Conservation (phyloP, 345 rosid genomes). For the Populus nigra region DNA sequence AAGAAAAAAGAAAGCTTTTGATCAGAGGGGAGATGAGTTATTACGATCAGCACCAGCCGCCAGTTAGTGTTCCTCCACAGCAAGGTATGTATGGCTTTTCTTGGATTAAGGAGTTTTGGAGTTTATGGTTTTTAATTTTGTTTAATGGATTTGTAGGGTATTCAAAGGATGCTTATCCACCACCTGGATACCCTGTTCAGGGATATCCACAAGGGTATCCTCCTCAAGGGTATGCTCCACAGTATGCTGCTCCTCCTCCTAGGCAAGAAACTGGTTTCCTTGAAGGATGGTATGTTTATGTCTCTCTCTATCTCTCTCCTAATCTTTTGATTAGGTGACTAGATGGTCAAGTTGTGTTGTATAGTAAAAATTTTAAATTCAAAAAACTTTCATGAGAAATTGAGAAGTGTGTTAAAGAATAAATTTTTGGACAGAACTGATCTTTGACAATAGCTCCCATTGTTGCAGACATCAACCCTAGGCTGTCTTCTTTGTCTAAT, state of each 20-base stretch:
- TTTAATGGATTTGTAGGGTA: slow-evolving; percentile 26
- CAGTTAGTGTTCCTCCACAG: slow-evolving; percentile 68
- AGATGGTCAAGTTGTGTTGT: too few species aligned
- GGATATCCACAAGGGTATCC: slow-evolving; percentile 27
- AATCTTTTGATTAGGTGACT: too few species aligned
- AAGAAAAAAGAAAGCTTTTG: too few species aligned
- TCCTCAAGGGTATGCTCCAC: slow-evolving; percentile 44
- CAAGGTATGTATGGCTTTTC: slow-evolving; percentile 43
- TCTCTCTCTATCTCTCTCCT: neutral
- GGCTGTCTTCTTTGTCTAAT: too few species aligned
- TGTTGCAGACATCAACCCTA: too few species aligned
- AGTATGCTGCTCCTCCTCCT: slow-evolving; percentile 33
- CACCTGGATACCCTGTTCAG: slow-evolving; percentile 52
- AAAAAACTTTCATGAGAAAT: too few species aligned
- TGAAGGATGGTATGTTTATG: slow-evolving; percentile 52
- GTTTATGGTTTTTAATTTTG: too few species aligned
- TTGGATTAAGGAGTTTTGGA: neutral
- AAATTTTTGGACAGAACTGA: too few species aligned
- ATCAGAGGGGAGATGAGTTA: slow-evolving; percentile 35
- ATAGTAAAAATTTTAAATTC: too few species aligned
- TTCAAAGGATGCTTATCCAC: slow-evolving; percentile 55
- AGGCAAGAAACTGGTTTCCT: slow-evolving; percentile 45
- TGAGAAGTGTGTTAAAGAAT: too few species aligned
- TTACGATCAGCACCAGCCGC: slow-evolving; percentile 54
- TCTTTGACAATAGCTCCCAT: too few species aligned